phyloP scores from a whole-genome alignment of 129 eudicot genomes.

The sunflower (Helianthus annuus) region DNA sequence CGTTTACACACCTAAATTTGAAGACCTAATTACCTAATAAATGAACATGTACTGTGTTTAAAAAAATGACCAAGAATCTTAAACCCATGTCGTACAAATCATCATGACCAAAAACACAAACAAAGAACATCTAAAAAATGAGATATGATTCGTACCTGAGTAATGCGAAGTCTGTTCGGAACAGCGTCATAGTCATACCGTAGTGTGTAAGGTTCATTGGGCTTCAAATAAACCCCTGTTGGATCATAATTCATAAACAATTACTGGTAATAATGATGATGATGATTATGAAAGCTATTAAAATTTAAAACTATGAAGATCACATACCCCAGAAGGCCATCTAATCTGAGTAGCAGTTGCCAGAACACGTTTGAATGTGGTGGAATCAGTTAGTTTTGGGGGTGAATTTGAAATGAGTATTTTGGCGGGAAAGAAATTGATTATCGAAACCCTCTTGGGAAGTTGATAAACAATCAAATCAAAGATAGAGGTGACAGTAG shows the following conservation, averaged over 20 bases:
- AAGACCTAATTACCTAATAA: no score
- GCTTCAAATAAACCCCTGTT: slow-evolving; percentile 30
- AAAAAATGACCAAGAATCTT: neutral
- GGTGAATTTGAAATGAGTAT: neutral
- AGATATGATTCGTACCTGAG: slow-evolving; percentile 15
- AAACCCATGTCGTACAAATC: neutral
- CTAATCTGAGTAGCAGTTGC: neutral
- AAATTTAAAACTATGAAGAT: neutral
- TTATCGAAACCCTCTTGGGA: neutral
- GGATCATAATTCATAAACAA: neutral
- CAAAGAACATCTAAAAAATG: neutral
- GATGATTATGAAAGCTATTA: neutral
- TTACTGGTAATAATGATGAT: neutral
- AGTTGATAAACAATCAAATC: neutral
- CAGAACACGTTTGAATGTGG: neutral
- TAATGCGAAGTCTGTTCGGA: slow-evolving; percentile 32
- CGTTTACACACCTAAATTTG: no score
- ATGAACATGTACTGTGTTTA: neutral
- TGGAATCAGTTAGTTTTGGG: neutral
- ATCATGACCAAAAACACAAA: neutral
- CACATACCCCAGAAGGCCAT: slow-evolving; percentile 36
- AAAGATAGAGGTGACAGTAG: no score
- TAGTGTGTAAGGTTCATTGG: slow-evolving; percentile 33
- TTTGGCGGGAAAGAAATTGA: slow-evolving; percentile 29
- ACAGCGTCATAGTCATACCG: slow-evolving; percentile 4